These are phyloP conservation scores for Xerophyta viscosa DNA, from an alignment of 106 monocot species.

Conservation along the genomic window DNA sequence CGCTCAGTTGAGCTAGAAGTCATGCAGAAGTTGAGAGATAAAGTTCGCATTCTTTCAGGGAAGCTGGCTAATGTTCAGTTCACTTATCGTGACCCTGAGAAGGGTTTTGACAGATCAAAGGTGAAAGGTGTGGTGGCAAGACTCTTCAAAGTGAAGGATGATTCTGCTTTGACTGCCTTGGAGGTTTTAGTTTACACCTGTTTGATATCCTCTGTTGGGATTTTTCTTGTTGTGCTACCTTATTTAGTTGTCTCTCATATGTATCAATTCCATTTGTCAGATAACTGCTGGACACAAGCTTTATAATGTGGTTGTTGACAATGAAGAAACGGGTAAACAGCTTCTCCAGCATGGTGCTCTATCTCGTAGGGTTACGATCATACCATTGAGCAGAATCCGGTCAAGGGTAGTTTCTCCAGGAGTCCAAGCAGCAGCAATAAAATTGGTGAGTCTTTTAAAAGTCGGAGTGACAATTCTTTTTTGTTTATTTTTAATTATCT, in stretches of 20 bases:
- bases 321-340: conserved; percentile 81
- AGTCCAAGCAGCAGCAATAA: conserved; percentile 58
- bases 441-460: conserved; percentile 29
- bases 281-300: conserved; percentile 91
- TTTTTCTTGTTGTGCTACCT: not conserved
- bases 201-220: too few species aligned
- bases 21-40: conserved; percentile 72
- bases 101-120: conserved; percentile 74
- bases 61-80: conserved; percentile 76
- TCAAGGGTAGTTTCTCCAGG: conserved; percentile 40
- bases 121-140: conserved; percentile 93
- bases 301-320: conserved; percentile 90
- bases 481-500: too few species aligned
- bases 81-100: conserved; percentile 70
- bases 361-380: conserved; percentile 74
- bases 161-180: conserved; percentile 68
- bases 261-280: conserved; percentile 26
- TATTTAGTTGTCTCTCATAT: not conserved
- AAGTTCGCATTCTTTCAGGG: conserved; percentile 68
- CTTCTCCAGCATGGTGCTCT: conserved; percentile 77
- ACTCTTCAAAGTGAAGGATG: conserved; percentile 83
- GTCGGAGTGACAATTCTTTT: too few species aligned
- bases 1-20: conserved; percentile 36
- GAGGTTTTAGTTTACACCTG: conserved; percentile 75
- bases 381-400: conserved; percentile 91